Evolutionary conservation across 2,329 filamentous ascomycete genomes (phyloP).

Genomic region (Annulohypoxylon truncatum): DNA sequence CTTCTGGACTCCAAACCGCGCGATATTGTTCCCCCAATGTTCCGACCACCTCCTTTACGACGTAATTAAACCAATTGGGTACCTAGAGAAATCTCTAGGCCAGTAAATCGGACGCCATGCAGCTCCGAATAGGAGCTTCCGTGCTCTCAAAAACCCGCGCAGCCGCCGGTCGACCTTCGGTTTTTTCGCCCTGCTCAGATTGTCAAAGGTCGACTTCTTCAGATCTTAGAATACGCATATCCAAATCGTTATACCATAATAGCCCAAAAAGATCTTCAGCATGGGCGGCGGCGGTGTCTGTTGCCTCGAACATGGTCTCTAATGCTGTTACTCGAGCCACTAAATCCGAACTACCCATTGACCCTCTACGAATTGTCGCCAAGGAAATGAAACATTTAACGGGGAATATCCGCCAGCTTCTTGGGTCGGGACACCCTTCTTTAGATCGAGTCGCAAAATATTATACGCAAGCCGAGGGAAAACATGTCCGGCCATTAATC

Average conservation of each 20-base stretch:
- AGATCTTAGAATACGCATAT: constrained; percentile 50
- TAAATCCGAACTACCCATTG: constrained; percentile 77
- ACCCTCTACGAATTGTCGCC: constrained; percentile 88
- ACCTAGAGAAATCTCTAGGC: constrained; percentile 37
- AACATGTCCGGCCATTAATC: constrained; percentile 93
- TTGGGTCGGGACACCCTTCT: constrained; percentile 93
- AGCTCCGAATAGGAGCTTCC: constrained; percentile 65
- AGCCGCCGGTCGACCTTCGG: constrained; percentile 50
- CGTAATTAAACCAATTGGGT: constrained; percentile 49
- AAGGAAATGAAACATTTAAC: constrained; percentile 98
- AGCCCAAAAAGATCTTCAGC: constrained; percentile 66
- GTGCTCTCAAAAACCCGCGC: constrained; percentile 58
- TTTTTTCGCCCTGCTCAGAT: constrained; percentile 55
- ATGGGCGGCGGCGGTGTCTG: constrained; percentile 79
- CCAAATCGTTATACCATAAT: constrained; percentile 58
- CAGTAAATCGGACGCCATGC: constrained; percentile 56
- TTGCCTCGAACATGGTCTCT: constrained; percentile 76
- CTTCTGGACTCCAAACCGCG: neutral
- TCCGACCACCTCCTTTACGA: constrained; percentile 29
- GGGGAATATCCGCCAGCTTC: constrained; percentile 90
- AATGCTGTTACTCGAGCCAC: constrained; percentile 72
- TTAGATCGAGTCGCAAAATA: constrained; percentile 97
- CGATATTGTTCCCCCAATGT: constrained; percentile 33
- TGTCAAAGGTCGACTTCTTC: constrained; percentile 52
- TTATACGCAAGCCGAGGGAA: constrained; percentile 96